These are phyloP conservation scores for Pseudogymnoascus pannorum DNA, from an alignment of 2,329 filamentous ascomycete species.

Conservation along the genomic window DNA sequence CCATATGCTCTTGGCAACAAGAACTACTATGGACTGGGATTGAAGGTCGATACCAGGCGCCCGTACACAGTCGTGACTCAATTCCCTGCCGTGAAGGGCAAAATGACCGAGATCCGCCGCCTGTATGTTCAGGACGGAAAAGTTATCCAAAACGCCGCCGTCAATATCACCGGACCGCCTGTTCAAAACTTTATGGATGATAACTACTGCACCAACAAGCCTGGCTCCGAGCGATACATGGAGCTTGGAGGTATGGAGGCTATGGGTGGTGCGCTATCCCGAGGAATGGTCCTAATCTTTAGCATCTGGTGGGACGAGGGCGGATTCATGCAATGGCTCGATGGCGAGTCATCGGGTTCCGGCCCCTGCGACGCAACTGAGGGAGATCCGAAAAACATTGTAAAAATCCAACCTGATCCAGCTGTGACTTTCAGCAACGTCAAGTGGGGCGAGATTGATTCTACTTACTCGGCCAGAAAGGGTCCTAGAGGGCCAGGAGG, in stretches of 20 bases:
- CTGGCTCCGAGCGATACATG: constrained; percentile 26
- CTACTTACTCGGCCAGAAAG: constrained; percentile 33
- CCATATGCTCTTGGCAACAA: constrained; percentile 29
- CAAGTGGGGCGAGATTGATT: constrained; percentile 53
- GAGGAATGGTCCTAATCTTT: constrained; percentile 47
- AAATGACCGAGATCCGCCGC: constrained; percentile 38
- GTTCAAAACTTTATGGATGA: constrained; percentile 33
- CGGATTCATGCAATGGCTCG: constrained; percentile 51
- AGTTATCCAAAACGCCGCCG: constrained; percentile 38
- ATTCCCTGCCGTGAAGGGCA: constrained; percentile 34
- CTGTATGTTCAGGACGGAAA: constrained; percentile 43
- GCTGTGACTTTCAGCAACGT: constrained; percentile 50
- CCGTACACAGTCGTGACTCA: constrained; percentile 43
- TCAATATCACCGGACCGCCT: constrained; percentile 24
- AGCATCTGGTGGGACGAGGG: constrained; percentile 49
- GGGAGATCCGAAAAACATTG: constrained; percentile 43
- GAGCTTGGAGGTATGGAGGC: constrained; percentile 36
- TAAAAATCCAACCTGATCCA: constrained; percentile 39
- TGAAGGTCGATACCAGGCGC: constrained; percentile 33
- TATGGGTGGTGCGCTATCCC: constrained; percentile 39
- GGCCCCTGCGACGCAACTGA: constrained; percentile 49
- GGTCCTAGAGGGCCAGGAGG: neutral
- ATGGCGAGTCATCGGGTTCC: constrained; percentile 36
- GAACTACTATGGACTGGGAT: constrained; percentile 18
- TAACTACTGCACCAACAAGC: constrained; percentile 29